Base-by-base conservation (phyloP, 148 eudicot genomes). In the Rhododendron ovatum region DNA sequence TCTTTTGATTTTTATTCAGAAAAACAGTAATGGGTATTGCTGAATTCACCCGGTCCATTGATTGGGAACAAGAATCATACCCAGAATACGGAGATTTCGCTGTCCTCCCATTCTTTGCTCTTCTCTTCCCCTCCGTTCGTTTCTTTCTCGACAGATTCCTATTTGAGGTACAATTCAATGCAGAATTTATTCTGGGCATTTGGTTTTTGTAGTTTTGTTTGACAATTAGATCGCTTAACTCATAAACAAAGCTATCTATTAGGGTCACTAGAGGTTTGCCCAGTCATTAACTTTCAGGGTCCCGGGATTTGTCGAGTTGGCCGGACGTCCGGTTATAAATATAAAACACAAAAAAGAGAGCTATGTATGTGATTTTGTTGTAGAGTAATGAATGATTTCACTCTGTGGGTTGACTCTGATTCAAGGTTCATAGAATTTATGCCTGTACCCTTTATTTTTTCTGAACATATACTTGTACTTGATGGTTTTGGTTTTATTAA, bases 121-220 rank as follows among this genome's bases (percentile, higher is more conserved):
- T 93, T 33, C 89, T 93, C 87, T 93, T 93, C 84, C 95, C 93
- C 55, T 74, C 91, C 13, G 84, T 91, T 85, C 89, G 95, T 14
- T 93, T 90, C 86, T 85, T 93, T 90, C 87, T 93, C 80, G 95
- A 93, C 83, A 90, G 93, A 91, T 89, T 91, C 37, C 85, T 93
- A 13, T 93, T 92, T 50, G 93, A 93, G 95, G 95, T 92, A 90
- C 61, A 39, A 50, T 30, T 50, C 55, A 1, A 43, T 35, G 5
- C 18, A 28, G 6, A 2, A 26, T 81, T 35, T 18, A 30, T 80
- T 28, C 41, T 48, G 18, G 82, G 82, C 6, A 14, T 13, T 47
- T 26, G 35, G 28, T 47, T 43, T 4, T 4, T n/a, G 6, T 79
- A 5, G 59, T 47, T n/a, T 1, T n/a, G 30, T 45, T 78, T 41